Conservation (phyloP, 768 basidiomycete genomes). For the Dentipellis fragilis region DNA sequence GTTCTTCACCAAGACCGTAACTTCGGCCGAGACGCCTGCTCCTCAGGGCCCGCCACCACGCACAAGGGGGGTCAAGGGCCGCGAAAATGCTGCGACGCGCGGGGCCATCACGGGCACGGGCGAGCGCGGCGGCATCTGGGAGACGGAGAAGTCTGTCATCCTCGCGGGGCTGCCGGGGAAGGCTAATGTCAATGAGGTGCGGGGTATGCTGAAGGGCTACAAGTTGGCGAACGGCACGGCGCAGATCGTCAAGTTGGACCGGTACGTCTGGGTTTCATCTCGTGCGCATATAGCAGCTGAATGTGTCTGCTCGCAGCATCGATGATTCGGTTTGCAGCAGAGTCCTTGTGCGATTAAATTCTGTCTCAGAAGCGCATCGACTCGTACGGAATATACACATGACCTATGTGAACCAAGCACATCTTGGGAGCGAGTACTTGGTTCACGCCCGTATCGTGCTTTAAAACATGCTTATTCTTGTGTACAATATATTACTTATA, state of each 20-base stretch:
- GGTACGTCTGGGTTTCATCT: constrained; percentile 28
- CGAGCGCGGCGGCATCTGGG: constrained; percentile 38
- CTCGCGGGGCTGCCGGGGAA: constrained; percentile 54
- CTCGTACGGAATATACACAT: constrained; percentile 56
- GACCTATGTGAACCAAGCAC: constrained; percentile 31
- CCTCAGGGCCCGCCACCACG: constrained; percentile 13
- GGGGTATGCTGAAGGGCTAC: constrained; percentile 32
- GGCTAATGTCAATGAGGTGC: constrained; percentile 25
- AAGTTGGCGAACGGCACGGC: constrained; percentile 33
- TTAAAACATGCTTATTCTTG: constrained; percentile 24
- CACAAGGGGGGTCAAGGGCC: constrained; percentile 31
- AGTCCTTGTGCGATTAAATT: constrained; percentile 44
- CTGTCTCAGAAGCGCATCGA: constrained; percentile 58
- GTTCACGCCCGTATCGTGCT: constrained; percentile 42
- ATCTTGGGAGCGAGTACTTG: constrained; percentile 26
- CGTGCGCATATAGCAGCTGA: neutral
- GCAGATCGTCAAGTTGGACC: constrained; percentile 39
- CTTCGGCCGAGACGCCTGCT: neutral
- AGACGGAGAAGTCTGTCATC: constrained; percentile 42
- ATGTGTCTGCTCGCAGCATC: constrained; percentile 8
- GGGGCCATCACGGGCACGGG: constrained; percentile 32
- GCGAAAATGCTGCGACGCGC: constrained; percentile 27
- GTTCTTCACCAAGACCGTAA: too few species aligned
- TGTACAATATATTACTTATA: neutral
- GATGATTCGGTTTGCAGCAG: constrained; percentile 32